A percentile compares a stretch with the other conserved stretches of the same genome.
These are phyloP conservation scores for Saccharomycopsis capsularis DNA, from an alignment of 805 yeast genomes.

Conservation along the genomic window DNA sequence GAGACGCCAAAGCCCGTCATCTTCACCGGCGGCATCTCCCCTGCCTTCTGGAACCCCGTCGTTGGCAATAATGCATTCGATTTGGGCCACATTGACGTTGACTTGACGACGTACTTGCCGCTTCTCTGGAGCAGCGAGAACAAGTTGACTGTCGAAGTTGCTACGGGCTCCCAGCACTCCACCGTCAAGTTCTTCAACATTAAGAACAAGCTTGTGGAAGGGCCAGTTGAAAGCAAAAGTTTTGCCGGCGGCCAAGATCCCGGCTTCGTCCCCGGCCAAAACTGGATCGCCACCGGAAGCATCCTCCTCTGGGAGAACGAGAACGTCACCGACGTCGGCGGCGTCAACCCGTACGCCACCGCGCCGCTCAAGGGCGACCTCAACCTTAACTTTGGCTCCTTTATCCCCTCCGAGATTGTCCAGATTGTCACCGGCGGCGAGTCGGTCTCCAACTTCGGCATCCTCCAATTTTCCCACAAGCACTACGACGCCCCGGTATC, in stretches of 20 bases:
- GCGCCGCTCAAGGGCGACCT: constrained; percentile 3
- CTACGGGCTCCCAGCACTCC: constrained; percentile 40
- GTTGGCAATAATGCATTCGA: constrained; percentile 73
- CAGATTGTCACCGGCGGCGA: constrained; percentile 13
- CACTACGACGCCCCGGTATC: background rate
- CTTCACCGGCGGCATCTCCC: constrained; percentile 77
- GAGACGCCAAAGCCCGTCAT: constrained; percentile 66
- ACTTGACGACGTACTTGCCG: constrained; percentile 65
- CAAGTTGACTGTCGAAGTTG: constrained; percentile 42
- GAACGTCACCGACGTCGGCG: constrained; percentile 8
- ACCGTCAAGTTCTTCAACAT: background rate
- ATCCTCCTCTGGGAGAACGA: constrained; percentile 19
- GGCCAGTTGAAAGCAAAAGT: background rate
- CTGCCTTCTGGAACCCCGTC: constrained; percentile 74
- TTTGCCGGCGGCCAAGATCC: constrained; percentile 35
- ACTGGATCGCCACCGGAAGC: constrained; percentile 25
- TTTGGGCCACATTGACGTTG: constrained; percentile 60
- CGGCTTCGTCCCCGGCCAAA: constrained; percentile 12
- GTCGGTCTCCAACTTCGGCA: constrained; percentile 1
- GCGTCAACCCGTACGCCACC: background rate
- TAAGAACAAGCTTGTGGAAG: background rate
- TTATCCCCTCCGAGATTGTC: constrained; percentile 5
- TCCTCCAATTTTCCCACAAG: background rate
- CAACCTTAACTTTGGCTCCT: constrained; percentile 9
- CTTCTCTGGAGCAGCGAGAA: constrained; percentile 43